A percentile compares a stretch with the other conserved stretches of the same genome.
Evolutionary conservation across 257 asterid species (phyloP).

Genomic region (Knoxia roxburghii): DNA sequence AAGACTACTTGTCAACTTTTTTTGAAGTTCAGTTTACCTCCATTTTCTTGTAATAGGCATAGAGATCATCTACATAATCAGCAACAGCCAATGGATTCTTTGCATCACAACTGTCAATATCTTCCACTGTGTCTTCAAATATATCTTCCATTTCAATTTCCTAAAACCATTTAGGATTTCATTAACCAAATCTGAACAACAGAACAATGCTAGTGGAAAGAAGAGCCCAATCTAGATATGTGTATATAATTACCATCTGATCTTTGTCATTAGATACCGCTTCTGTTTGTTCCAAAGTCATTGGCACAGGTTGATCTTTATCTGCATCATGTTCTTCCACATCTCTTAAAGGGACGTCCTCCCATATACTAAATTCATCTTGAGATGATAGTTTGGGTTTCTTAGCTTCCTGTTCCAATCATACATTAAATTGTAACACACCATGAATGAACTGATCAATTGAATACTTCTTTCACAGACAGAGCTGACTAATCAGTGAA

Average conservation of each 20-base stretch:
- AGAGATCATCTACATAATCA: conserved; percentile 77
- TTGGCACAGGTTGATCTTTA: conserved; percentile 70
- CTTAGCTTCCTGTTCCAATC: conserved; percentile 29
- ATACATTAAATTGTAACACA: not conserved
- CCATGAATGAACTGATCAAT: not conserved
- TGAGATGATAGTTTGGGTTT: conserved; percentile 28
- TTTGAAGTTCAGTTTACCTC: conserved; percentile 40
- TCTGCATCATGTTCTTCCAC: conserved; percentile 35
- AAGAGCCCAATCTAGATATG: not conserved
- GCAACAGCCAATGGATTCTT: conserved; percentile 65
- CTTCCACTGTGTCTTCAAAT: conserved; percentile 57
- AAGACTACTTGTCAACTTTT: not conserved
- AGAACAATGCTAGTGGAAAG: not conserved
- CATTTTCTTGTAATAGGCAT: conserved; percentile 61
- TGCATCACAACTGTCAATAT: conserved; percentile 61
- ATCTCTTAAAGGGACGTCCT: conserved; percentile 47
- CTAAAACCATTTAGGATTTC: conserved; percentile 20
- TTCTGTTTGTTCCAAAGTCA: conserved; percentile 66
- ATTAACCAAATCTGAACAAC: not conserved
- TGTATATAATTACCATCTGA: conserved; percentile 38
- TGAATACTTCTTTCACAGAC: not conserved
- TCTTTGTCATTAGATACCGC: conserved; percentile 32
- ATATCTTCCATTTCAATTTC: conserved; percentile 96
- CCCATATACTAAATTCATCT: conserved; percentile 31
- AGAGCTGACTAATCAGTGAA: not conserved